Evolutionary conservation across 768 basidiomycete genomes (phyloP).

Genomic region (Boletus rubescentipes): DNA sequence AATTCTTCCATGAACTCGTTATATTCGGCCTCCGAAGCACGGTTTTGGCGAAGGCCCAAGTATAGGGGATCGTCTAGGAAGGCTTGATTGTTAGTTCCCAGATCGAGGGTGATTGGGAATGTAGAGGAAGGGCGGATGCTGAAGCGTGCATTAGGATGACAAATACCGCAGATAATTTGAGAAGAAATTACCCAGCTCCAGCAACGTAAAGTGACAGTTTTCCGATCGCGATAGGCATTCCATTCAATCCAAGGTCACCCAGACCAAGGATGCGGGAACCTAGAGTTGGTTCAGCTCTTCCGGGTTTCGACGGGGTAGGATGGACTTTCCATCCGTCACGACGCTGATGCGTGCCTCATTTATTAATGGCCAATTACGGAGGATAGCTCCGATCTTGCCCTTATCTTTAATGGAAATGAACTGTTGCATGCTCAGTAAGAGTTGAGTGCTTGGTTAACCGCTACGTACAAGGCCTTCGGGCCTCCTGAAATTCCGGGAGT

Average conservation of each 20-base stretch:
- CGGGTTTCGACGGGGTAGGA: background rate
- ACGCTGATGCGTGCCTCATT: slow-evolving; percentile 85
- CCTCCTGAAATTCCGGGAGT: slow-evolving; percentile 71
- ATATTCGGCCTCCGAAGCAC: slow-evolving; percentile 63
- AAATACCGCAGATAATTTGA: background rate
- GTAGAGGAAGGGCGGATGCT: slow-evolving; percentile 78
- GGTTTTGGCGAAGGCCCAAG: slow-evolving; percentile 75
- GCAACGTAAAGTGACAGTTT: slow-evolving; percentile 90
- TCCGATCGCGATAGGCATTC: slow-evolving; percentile 89
- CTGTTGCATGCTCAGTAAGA: slow-evolving; percentile 36
- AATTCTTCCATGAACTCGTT: slow-evolving; percentile 91
- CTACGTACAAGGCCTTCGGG: slow-evolving; percentile 67
- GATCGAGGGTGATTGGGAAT: slow-evolving; percentile 81
- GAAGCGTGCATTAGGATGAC: background rate
- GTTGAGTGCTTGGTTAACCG: slow-evolving; percentile 1
- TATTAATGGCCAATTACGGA: slow-evolving; percentile 69
- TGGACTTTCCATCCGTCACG: slow-evolving; percentile 77
- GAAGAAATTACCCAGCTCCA: slow-evolving; percentile 69
- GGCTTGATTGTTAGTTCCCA: slow-evolving; percentile 83
- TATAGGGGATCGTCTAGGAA: slow-evolving; percentile 88
- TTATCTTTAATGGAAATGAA: slow-evolving; percentile 82
- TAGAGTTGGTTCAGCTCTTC: slow-evolving; percentile 20
- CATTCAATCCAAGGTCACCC: slow-evolving; percentile 80
- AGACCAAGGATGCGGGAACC: slow-evolving; percentile 89
- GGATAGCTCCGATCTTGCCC: slow-evolving; percentile 69